A percentile compares a stretch with the other conserved stretches of the same genome.
phyloP scores from a whole-genome alignment of 257 asterid genomes.

The Capsicum pubescens region DNA sequence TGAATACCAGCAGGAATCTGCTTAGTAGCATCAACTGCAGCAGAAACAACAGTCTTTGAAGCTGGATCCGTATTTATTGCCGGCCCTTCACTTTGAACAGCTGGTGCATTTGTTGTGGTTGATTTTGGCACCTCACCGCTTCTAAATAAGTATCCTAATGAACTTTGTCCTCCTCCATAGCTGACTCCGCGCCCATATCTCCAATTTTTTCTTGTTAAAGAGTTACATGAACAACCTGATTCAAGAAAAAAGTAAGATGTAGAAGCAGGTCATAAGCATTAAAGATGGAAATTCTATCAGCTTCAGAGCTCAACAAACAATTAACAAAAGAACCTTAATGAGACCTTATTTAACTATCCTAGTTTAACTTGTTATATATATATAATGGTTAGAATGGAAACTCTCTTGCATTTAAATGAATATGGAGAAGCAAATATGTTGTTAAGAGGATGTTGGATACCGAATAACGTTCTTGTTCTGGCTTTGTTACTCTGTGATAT shows the following conservation, averaged over 20 bases:
- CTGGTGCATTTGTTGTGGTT: slow-evolving; percentile 41
- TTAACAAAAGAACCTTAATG: no score
- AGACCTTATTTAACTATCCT: no score
- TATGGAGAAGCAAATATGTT: no score
- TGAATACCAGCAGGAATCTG: slow-evolving; percentile 74
- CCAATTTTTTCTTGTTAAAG: slow-evolving; percentile 22
- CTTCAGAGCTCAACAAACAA: no score
- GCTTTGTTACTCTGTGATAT: no score
- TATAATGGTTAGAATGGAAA: no score
- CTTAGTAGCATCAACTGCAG: slow-evolving; percentile 53
- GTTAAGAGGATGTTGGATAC: no score
- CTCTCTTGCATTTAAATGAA: no score
- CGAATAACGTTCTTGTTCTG: no score
- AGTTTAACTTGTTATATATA: no score
- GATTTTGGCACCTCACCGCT: slow-evolving; percentile 61
- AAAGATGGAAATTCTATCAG: no score
- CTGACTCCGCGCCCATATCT: slow-evolving; percentile 72
- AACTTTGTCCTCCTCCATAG: slow-evolving; percentile 76
- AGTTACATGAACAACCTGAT: slow-evolving; percentile 13
- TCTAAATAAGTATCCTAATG: slow-evolving; percentile 70
- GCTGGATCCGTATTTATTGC: slow-evolving; percentile 49
- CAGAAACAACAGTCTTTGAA: slow-evolving; percentile 51
- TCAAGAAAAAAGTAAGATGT: not conserved
- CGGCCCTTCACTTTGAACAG: slow-evolving; percentile 48
- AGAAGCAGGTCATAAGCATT: not conserved